These are phyloP conservation scores for Stromatinia cepivora DNA, from an alignment of 2,329 filamentous ascomycete species.

Conservation along the genomic window DNA sequence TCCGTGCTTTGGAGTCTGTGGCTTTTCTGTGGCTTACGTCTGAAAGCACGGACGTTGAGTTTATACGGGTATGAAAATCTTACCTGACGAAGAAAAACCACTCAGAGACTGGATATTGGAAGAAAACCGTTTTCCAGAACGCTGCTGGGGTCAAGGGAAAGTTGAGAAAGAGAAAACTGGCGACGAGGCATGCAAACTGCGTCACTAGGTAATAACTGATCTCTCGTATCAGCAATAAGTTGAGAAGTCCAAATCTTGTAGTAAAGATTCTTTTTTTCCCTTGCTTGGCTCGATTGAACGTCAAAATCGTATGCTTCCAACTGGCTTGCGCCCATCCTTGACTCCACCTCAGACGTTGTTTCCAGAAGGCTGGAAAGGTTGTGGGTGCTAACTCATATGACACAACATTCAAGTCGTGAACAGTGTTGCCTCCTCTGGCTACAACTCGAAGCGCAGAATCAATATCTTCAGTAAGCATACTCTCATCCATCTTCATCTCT, in stretches of 20 bases:
- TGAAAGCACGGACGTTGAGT: no score
- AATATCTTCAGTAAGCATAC: slow-evolving; percentile 53
- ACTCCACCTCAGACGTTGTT: slow-evolving; percentile 51
- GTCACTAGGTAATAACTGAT: slow-evolving; percentile 51
- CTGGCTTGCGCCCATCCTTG: slow-evolving; percentile 52
- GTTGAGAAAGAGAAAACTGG: slow-evolving; percentile 48
- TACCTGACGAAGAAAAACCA: slow-evolving; percentile 50
- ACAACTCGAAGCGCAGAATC: slow-evolving; percentile 49
- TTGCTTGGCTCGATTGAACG: slow-evolving; percentile 45
- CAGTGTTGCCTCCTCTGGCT: slow-evolving; percentile 43
- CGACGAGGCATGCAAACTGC: slow-evolving; percentile 49
- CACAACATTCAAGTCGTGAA: slow-evolving; percentile 52
- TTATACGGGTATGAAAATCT: slow-evolving; percentile 20
- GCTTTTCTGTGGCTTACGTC: no score
- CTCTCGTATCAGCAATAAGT: slow-evolving; percentile 49
- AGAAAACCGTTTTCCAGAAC: slow-evolving; percentile 48
- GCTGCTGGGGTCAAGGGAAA: slow-evolving; percentile 45
- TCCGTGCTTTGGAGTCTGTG: no score
- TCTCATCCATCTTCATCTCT: slow-evolving; percentile 50
- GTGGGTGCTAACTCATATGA: slow-evolving; percentile 52
- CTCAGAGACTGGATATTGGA: slow-evolving; percentile 49
- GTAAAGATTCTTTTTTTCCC: slow-evolving; percentile 42
- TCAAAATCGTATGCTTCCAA: slow-evolving; percentile 45
- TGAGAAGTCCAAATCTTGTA: slow-evolving; percentile 48
- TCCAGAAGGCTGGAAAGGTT: slow-evolving; percentile 48